Conservation (phyloP, 225 moss, liverwort and hornwort species). For the Polytrichum commune region DNA sequence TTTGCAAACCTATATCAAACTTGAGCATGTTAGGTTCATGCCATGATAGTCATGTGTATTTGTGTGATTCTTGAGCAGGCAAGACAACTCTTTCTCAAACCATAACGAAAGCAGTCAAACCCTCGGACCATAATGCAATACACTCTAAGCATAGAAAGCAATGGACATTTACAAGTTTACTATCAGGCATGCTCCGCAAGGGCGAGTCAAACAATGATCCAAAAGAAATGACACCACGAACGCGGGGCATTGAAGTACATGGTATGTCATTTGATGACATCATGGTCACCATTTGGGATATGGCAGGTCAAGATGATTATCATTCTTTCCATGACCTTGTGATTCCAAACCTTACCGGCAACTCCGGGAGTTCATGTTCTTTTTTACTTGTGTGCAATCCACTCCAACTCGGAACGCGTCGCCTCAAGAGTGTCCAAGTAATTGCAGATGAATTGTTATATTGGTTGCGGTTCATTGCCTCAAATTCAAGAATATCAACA, state of each 20-base stretch:
- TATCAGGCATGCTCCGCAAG: too few species aligned
- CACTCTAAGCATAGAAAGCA: too few species aligned
- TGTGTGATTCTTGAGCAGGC: too few species aligned
- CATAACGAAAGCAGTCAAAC: too few species aligned
- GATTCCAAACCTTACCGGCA: constrained; percentile 19
- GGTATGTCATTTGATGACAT: not conserved
- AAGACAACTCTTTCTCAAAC: too few species aligned
- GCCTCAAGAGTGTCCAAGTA: not conserved
- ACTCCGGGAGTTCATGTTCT: constrained; percentile 12
- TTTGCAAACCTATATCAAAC: too few species aligned
- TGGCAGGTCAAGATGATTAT: constrained; percentile 38
- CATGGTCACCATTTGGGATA: constrained; percentile 30
- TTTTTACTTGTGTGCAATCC: constrained; percentile 29
- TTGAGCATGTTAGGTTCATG: too few species aligned
- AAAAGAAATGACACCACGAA: not conserved
- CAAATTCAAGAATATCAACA: constrained; percentile 3
- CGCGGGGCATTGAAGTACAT: constrained; percentile 35
- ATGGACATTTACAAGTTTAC: too few species aligned
- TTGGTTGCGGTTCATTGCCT: constrained; percentile 13
- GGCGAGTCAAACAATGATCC: too few species aligned
- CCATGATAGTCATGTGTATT: too few species aligned
- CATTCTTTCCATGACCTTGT: constrained; percentile 40
- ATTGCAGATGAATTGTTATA: not conserved
- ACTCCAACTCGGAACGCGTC: not conserved
- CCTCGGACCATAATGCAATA: too few species aligned